A percentile compares a stretch with the other conserved stretches of the same genome.
Conservation (phyloP, 169 alveolate genomes). For the Cystoisospora suis region DNA sequence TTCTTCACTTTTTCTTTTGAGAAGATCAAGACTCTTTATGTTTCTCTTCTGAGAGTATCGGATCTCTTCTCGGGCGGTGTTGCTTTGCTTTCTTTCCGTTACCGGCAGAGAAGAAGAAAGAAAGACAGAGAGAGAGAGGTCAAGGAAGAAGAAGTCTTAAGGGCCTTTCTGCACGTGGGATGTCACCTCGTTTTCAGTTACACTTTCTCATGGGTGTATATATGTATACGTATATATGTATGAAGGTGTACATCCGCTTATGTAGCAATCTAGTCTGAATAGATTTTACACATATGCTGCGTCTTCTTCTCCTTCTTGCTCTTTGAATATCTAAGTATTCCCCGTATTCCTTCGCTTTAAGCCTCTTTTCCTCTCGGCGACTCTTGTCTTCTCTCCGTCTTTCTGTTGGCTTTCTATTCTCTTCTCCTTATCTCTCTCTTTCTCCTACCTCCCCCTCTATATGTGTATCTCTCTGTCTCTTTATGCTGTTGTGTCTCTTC, state of each 20-base stretch:
- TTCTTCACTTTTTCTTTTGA: background rate
- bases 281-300: background rate
- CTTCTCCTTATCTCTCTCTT: background rate
- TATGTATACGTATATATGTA: background rate
- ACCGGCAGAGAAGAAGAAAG: background rate
- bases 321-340: background rate
- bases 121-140: too few species aligned
- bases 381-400: background rate
- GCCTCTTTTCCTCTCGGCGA: background rate
- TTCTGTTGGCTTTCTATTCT: background rate
- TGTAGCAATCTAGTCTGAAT: background rate
- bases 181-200: background rate
- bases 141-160: too few species aligned
- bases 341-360: background rate
- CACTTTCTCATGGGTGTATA: background rate
- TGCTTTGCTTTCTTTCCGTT: background rate
- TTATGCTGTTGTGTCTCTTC: background rate
- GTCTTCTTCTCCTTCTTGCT: background rate
- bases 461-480: background rate
- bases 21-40: background rate
- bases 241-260: background rate
- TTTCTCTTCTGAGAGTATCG: background rate
- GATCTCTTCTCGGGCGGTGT: background rate
- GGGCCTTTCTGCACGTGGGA: too few species aligned
- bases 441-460: background rate